Conservation (phyloP, 495 filamentous ascomycete genomes). For the Penicillium macrosclerotiorum region DNA sequence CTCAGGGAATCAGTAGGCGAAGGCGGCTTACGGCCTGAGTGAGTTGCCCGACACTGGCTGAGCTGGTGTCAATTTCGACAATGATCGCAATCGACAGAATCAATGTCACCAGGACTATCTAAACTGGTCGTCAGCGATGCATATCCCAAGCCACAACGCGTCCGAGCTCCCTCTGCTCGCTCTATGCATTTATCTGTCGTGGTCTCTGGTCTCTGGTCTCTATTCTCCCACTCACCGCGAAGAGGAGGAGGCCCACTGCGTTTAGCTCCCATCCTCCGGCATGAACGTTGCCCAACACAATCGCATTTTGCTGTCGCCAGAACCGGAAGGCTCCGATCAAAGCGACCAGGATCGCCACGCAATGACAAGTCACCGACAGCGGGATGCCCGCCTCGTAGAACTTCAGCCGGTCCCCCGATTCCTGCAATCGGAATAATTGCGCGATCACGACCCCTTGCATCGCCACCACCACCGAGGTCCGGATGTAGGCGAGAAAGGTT, state of each 20-base stretch:
- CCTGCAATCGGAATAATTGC: slow-evolving; percentile 69
- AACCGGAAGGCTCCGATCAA: slow-evolving; percentile 61
- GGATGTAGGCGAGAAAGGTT: slow-evolving; percentile 76
- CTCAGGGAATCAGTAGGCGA: too few relatives aligned
- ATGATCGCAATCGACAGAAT: slow-evolving; percentile 30
- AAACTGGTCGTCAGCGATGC: background rate
- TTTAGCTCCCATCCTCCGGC: slow-evolving; percentile 70
- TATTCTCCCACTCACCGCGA: slow-evolving; percentile 43
- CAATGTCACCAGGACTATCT: slow-evolving; percentile 31
- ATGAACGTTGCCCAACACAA: slow-evolving; percentile 62
- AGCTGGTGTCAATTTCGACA: slow-evolving; percentile 19
- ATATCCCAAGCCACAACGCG: too few relatives aligned
- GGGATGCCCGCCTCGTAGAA: slow-evolving; percentile 67
- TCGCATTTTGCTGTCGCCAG: slow-evolving; percentile 68
- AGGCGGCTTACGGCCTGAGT: too few relatives aligned
- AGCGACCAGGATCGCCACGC: slow-evolving; percentile 54
- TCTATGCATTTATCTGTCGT: too few relatives aligned
- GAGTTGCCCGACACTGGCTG: too few relatives aligned
- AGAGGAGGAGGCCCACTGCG: slow-evolving; percentile 47
- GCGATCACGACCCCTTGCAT: slow-evolving; percentile 65
- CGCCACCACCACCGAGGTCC: slow-evolving; percentile 66
- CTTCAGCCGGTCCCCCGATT: slow-evolving; percentile 44
- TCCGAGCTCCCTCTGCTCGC: too few relatives aligned
- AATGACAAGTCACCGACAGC: slow-evolving; percentile 57
- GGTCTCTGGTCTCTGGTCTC: background rate